Evolutionary conservation across 2,329 filamentous ascomycete species (phyloP).

Genomic region (Aureobasidium lini): DNA sequence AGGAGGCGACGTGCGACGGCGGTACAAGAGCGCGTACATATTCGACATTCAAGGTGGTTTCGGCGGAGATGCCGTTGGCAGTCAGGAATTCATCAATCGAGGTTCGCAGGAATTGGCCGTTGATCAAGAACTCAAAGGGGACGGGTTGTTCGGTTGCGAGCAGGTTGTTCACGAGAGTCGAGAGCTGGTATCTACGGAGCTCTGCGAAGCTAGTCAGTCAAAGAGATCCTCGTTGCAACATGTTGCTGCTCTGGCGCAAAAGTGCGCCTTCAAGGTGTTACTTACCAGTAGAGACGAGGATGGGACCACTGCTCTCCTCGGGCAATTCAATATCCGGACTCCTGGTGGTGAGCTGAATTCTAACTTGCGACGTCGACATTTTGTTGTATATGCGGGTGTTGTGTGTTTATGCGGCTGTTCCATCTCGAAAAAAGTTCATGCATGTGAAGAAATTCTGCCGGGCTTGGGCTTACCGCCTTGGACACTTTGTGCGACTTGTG

Average conservation of each 20-base stretch:
- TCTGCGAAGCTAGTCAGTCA: conserved; percentile 27
- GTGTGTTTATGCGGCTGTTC: neutral
- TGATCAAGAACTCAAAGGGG: conserved; percentile 90
- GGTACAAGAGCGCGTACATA: conserved; percentile 90
- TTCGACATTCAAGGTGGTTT: conserved; percentile 80
- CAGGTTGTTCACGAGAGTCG: conserved; percentile 56
- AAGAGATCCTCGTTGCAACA: neutral
- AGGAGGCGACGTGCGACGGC: conserved; percentile 80
- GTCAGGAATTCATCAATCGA: conserved; percentile 87
- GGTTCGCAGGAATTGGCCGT: conserved; percentile 83
- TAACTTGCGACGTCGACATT: conserved; percentile 37
- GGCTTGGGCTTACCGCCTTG: neutral
- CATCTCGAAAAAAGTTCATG: conserved; percentile 11
- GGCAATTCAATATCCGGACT: conserved; percentile 47
- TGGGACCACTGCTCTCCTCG: conserved; percentile 44
- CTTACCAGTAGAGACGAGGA: conserved; percentile 51
- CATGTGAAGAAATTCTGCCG: conserved; percentile 1
- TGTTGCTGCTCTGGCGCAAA: neutral
- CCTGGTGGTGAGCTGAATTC: conserved; percentile 47
- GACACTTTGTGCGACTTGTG: neutral
- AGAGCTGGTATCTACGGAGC: conserved; percentile 52
- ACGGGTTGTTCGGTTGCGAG: conserved; percentile 54
- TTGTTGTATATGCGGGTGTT: conserved; percentile 17
- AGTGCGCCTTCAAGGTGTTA: neutral
- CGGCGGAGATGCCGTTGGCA: conserved; percentile 76